Evolutionary conservation across 768 basidiomycete genomes (phyloP).

Genomic region (Grammothele lineata): DNA sequence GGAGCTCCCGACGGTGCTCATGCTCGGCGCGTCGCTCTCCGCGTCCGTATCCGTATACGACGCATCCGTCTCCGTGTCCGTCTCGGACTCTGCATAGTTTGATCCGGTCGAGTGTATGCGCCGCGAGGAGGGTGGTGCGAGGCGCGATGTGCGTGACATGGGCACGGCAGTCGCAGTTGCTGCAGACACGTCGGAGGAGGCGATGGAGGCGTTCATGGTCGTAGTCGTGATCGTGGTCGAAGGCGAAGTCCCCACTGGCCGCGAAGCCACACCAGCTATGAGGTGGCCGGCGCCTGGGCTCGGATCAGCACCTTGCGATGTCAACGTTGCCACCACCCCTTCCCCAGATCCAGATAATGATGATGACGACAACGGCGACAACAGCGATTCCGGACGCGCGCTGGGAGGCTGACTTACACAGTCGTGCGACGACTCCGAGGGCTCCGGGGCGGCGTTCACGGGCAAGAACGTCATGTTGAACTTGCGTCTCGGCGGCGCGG

Average conservation of each 20-base stretch:
- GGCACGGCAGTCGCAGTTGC: not conserved
- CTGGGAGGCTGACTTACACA: not conserved
- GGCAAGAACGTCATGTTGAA: constrained; percentile 18
- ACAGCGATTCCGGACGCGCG: not conserved
- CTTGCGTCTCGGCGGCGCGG: constrained; percentile 5
- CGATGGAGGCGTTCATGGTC: not conserved
- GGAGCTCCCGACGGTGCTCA: constrained; percentile 17
- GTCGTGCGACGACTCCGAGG: not conserved
- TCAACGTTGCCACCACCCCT: not conserved
- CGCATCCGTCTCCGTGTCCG: constrained; percentile 15
- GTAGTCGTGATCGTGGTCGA: not conserved
- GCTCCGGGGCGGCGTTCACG: constrained; percentile 7
- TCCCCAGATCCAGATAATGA: too few species aligned
- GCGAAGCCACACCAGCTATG: not conserved
- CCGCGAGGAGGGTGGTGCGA: constrained; percentile 15
- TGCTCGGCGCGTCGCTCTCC: constrained; percentile 23
- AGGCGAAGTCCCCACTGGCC: not conserved
- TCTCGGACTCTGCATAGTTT: constrained; percentile 5
- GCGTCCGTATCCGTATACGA: constrained; percentile 24
- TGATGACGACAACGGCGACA: too few species aligned
- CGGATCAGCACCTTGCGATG: constrained; percentile 6
- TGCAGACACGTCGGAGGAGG: too few species aligned
- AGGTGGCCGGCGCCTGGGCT: constrained; percentile 3
- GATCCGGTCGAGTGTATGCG: not conserved
- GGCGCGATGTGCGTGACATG: constrained; percentile 1